A percentile compares a stretch with the other conserved stretches of the same genome.
Conservation (phyloP, 1,139 yeast species). For the Oligophagozyma castellii region DNA sequence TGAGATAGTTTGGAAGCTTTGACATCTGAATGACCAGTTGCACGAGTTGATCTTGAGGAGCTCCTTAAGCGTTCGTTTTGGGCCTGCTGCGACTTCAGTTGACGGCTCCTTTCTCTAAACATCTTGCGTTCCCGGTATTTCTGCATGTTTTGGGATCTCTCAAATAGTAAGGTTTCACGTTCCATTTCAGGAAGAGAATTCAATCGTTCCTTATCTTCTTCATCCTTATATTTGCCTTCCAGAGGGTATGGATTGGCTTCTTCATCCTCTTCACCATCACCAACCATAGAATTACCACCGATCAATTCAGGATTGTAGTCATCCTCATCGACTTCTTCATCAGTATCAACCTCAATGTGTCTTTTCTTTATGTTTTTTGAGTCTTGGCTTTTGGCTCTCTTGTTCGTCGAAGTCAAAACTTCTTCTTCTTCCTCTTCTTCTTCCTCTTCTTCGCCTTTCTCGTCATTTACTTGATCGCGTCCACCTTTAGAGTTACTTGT, state of each 20-base stretch:
- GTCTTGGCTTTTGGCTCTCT: slow-evolving; percentile 16
- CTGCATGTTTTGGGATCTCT: slow-evolving; percentile 86
- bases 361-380: slow-evolving; percentile 18
- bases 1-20: slow-evolving; percentile 60
- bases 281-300: slow-evolving; percentile 11
- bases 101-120: slow-evolving; percentile 66
- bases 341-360: slow-evolving; percentile 24
- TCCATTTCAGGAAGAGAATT: slow-evolving; percentile 79
- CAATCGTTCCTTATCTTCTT: slow-evolving; percentile 53
- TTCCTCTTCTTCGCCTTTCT: slow-evolving; percentile 81
- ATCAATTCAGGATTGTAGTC: slow-evolving; percentile 24
- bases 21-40: slow-evolving; percentile 25
- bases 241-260: slow-evolving; percentile 72
- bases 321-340: slow-evolving; percentile 25
- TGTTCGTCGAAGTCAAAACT: slow-evolving; percentile 15
- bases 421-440: slow-evolving; percentile 27
- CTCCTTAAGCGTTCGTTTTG: slow-evolving; percentile 25
- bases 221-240: slow-evolving; percentile 83
- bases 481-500: too few species aligned
- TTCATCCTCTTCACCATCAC: slow-evolving; percentile 20
- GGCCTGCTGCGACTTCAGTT: slow-evolving; percentile 35
- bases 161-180: slow-evolving; percentile 81
- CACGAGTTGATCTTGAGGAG: slow-evolving; percentile 20
- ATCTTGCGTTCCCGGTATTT: slow-evolving; percentile 69
- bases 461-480: too few species aligned